Evolutionary conservation across 495 filamentous ascomycete species (phyloP), one percentile per base, ranked within the genome.

Genomic region (Podospora fimiseda): DNA sequence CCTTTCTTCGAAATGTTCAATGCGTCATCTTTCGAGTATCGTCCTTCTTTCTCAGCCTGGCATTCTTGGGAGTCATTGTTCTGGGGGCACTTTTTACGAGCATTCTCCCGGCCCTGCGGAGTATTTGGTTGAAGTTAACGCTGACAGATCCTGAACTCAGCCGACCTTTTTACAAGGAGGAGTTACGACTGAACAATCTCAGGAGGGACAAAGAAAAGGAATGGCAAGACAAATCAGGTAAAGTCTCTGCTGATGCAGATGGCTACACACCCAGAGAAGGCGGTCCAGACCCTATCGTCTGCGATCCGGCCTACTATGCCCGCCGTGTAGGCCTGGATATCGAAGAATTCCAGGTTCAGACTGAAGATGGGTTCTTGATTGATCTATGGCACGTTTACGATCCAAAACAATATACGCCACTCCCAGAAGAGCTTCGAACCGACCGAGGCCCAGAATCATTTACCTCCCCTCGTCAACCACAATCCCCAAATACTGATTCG

Each of bases 361-460:
- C 93, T 0, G 92, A 96, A 67, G 92, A 97, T 61, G 93, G 92
- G 3, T 96, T 95, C 63, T 80, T 96, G 55, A 85, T 97, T 51
- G 78, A 83, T 15, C 72, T 97, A 1, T 93, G 87, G 82, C 92
- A 96, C 64, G 74, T 97, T 27, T 97, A 90, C 64, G 84, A 96
- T 50, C 93, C 92, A 0, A 75, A 76, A 48, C 86, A 93, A 50
- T 84, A 88, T 59, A 73, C 70, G 1, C 73, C 72, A 0, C 47
- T 70, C 2, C 46, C 64, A 5, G 65, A 68, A 36, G 57, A 70
- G 20, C 61, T 74, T 18, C 60, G 75, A 15, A 53, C 69, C 11
- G 60, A 70, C 50, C 63, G 65, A 30, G 69, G 70, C 5, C 70
- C 77, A 1, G 71, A 77, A 11, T 49, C 75, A 4, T 79, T 70